Evolutionary conservation across 495 filamentous ascomycete genomes (phyloP).

Genomic region (Podospora sp.): DNA sequence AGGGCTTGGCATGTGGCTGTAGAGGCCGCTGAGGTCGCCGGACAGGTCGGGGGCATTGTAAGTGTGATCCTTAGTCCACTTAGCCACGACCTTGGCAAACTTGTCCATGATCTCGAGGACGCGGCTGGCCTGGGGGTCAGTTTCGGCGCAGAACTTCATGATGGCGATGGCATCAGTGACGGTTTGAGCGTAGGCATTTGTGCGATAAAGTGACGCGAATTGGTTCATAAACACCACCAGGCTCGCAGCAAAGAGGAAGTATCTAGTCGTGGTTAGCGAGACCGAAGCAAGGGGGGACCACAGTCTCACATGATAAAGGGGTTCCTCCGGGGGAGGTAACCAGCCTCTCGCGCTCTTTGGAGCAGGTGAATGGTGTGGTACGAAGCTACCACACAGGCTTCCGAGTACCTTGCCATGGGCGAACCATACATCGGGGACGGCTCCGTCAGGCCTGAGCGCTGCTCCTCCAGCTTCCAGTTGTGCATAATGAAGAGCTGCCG

Average conservation of each 20-base stretch:
- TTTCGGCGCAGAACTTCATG: conserved; percentile 61
- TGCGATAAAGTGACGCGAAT: conserved; percentile 65
- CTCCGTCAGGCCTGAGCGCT: conserved; percentile 36
- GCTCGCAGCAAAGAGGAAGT: conserved; percentile 73
- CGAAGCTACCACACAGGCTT: conserved; percentile 71
- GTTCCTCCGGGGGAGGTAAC: conserved; percentile 66
- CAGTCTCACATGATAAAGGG: conserved; percentile 64
- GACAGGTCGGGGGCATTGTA: conserved; percentile 45
- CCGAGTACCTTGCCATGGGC: conserved; percentile 64
- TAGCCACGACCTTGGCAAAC: conserved; percentile 58
- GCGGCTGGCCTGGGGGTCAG: conserved; percentile 65
- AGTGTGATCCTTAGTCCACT: conserved; percentile 44
- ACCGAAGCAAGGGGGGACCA: not conserved
- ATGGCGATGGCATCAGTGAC: conserved; percentile 63
- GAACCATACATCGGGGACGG: conserved; percentile 35
- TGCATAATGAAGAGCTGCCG: conserved; percentile 67
- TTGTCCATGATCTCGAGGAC: conserved; percentile 65
- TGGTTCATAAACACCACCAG: conserved; percentile 70
- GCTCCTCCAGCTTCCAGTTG: conserved; percentile 39
- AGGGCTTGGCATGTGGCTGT: conserved; percentile 21
- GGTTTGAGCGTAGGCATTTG: conserved; percentile 55
- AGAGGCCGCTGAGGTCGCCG: conserved; percentile 39
- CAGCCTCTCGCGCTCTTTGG: conserved; percentile 57
- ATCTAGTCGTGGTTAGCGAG: conserved; percentile 38
- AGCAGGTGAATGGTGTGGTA: conserved; percentile 66